Base-by-base conservation (phyloP, 176 grass and related monocot genomes). In the Themeda triandra region DNA sequence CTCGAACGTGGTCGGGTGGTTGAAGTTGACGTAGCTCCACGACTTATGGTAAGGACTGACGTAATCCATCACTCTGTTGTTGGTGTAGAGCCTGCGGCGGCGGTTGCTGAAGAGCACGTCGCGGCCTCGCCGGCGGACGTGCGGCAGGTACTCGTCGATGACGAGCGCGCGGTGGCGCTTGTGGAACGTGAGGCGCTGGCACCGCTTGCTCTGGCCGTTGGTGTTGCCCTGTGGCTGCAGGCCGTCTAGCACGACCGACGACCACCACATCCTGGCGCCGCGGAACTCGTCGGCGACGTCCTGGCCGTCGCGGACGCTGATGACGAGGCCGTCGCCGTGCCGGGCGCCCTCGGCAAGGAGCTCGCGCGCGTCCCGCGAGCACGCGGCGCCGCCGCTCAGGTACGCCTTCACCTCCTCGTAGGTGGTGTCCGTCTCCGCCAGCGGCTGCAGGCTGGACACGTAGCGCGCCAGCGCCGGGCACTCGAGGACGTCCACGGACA, bases 241-340 rank as follows among this genome's bases (percentile, higher is more conserved):
- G 15, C 18, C 32, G 25, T 13, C 19, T 19, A 6, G 18, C 11
- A 4, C 5, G 14, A 51, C 18, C 10, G 27, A 68, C 23, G 35
- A 41, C 86, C 86, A 87, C 79, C 79, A 82, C 23, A 87, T 19
- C 30, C 33, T 62, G 63, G 24, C 75, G 62, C 82, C 85, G 4
- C 13, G 15, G 66, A 85, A 91, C 4, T 82, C 66, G 72, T 91
- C 90, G 56, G 82, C 27, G 56, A 88, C 37, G 33, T 88, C 90
- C 71, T 91, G 72, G 17, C 58, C 13, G 39, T 49, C 48, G 66
- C 59, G 56, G 72, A 91, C 48, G 86, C 86, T 88, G 64, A 88
- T 28, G 6, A 87, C 35, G 25, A 82, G 66, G 11, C 25, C 44
- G 78, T 76, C 53, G 53, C 64, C 78, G 2, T 73, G 76, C 2